phyloP scores from a whole-genome alignment of 495 filamentous ascomycete genomes.

The Aspergillus taichungensis region DNA sequence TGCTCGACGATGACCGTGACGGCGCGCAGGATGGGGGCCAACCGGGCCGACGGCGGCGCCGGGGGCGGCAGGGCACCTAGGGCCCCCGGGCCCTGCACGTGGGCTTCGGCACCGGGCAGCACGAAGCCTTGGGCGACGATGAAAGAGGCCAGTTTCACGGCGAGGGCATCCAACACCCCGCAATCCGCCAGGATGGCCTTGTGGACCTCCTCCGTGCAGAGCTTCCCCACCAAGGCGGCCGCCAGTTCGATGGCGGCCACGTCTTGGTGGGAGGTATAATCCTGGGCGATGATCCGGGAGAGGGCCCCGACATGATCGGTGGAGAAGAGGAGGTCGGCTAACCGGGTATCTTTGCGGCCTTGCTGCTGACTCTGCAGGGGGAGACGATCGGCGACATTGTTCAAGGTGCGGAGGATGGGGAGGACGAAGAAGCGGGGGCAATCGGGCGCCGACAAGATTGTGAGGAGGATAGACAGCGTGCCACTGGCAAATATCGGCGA shows the following conservation, averaged over 20 bases:
- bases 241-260: constrained; percentile 63
- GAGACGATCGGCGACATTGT: constrained; percentile 60
- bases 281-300: constrained; percentile 54
- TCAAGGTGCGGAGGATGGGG: constrained; percentile 65
- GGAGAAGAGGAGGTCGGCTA: constrained; percentile 59
- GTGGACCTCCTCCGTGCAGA: constrained; percentile 60
- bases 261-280: constrained; percentile 33
- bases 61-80: constrained; percentile 35
- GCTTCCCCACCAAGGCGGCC: constrained; percentile 57
- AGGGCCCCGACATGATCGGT: constrained; percentile 49
- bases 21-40: constrained; percentile 70
- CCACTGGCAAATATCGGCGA: constrained; percentile 58
- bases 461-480: constrained; percentile 57
- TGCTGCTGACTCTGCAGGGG: constrained; percentile 39
- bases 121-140: constrained; percentile 58
- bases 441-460: constrained; percentile 54
- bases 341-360: constrained; percentile 33
- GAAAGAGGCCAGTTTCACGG: constrained; percentile 66
- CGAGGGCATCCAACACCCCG: constrained; percentile 73
- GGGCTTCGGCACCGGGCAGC: constrained; percentile 41
- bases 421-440: constrained; percentile 57
- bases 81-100: constrained; percentile 24
- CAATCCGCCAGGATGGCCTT: constrained; percentile 58
- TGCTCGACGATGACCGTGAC: constrained; percentile 69
- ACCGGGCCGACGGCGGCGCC: constrained; percentile 47